Percentiles rank a stretch among this genome's conserved stretches.
Conservation (phyloP, 805 yeast genomes). For the Kazachstania viticola region DNA sequence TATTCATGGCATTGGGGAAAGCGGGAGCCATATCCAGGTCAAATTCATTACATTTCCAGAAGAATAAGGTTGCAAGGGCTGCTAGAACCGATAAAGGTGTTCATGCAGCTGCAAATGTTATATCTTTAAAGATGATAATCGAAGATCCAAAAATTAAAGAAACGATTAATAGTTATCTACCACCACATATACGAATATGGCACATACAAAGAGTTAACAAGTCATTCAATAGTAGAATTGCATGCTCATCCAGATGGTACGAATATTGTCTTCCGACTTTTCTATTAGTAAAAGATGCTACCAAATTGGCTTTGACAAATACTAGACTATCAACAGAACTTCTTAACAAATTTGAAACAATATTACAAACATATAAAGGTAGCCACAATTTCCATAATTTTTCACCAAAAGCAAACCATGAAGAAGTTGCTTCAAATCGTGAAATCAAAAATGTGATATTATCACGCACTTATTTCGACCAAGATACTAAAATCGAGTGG, state of each 20-base stretch:
- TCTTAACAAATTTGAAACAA: neutral
- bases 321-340: neutral
- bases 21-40: conserved; percentile 85
- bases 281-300: conserved; percentile 45
- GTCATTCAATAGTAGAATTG: conserved; percentile 75
- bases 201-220: conserved; percentile 74
- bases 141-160: conserved; percentile 53
- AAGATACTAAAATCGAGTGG: conserved; percentile 42
- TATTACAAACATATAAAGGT: conserved; percentile 41
- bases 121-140: conserved; percentile 71
- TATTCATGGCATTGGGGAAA: conserved; percentile 68
- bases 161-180: conserved; percentile 57
- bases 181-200: conserved; percentile 78
- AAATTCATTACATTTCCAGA: conserved; percentile 78
- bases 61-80: conserved; percentile 76
- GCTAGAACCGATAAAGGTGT: conserved; percentile 94
- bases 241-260: conserved; percentile 79
- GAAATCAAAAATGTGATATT: conserved; percentile 68
- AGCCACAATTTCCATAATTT: conserved; percentile 81
- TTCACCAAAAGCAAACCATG: conserved; percentile 51
- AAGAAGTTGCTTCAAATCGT: conserved; percentile 67
- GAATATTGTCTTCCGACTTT: conserved; percentile 84
- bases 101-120: conserved; percentile 92
- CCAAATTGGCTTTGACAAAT: neutral
- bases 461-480: conserved; percentile 80